Base-by-base conservation (phyloP, 2,329 filamentous ascomycete genomes). In the Neonectria faginata region DNA sequence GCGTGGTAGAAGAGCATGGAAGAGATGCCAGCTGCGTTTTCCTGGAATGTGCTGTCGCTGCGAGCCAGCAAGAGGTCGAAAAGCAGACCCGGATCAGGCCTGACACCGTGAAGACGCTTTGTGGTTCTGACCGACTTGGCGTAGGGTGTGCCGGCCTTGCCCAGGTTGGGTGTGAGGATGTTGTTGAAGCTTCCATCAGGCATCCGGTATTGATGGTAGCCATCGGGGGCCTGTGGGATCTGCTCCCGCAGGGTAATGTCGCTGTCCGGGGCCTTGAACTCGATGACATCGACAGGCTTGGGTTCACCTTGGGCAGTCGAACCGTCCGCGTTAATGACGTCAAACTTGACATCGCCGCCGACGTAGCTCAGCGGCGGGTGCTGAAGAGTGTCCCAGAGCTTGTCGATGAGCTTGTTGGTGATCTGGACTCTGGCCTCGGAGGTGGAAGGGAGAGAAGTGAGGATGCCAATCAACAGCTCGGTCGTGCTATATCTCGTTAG, bases 1-100 rank as follows among this genome's bases (percentile, higher is more conserved):
- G 91, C 92, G 47, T 92, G 81, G 68, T 93, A 93, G 76, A 92
- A 93, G 16, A 94, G 80, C 79, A 93, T 88, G 70, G 89, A 90
- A 0, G 91, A 93, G 44, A 94, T 88, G n/a, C 88, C 86, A 55
- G 90, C 90, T 0, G 90, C 89, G 74, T 93, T 91, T 59, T 88
- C 82, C 65, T 87, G 84, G 65, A 88, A 87, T n/a, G 70, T 73
- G 0, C 70, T 61, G 33, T 81, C 79, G 41, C 80, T 79, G 27
- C 90, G 85, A 16, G 86, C 88, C 83, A 92, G 86, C 27, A 92
- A 74, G 22, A 85, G 86, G 75, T 92, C 90, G 64, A 93, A 93
- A 3, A 93, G 80, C 14, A 89, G 79, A 18, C 86, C 87, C 0
- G 90, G 84, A 54, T 92, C 90, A 1, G 90, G 89, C 56, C 88